phyloP scores from a whole-genome alignment of 441 rosid genomes.

The Macaranga tanarius region DNA sequence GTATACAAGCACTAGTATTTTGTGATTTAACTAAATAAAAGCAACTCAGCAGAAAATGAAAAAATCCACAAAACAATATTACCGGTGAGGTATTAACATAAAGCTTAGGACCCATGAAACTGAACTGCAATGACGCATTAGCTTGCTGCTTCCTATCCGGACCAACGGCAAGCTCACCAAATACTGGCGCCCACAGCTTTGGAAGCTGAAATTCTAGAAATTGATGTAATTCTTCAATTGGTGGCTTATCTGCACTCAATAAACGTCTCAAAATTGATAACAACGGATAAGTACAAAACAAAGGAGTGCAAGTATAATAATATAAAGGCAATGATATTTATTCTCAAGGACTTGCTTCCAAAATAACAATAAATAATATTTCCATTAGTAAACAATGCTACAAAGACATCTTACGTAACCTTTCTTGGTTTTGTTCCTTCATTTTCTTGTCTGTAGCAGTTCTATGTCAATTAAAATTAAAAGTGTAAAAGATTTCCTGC shows the following conservation, averaged over 20 bases:
- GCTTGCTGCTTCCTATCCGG: conserved; percentile 71
- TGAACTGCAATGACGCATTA: conserved; percentile 78
- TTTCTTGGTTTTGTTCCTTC: neutral
- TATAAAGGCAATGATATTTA: neutral
- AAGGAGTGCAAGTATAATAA: neutral
- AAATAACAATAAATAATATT: neutral
- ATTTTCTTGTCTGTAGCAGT: neutral
- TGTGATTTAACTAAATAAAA: neutral
- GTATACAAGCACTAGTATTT: neutral
- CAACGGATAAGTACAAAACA: neutral
- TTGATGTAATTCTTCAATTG: conserved; percentile 77
- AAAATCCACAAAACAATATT: conserved; percentile 21
- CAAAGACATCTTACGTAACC: neutral
- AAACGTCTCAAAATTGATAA: conserved; percentile 5
- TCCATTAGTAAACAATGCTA: neutral
- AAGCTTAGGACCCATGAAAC: conserved; percentile 91
- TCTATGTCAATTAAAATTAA: neutral
- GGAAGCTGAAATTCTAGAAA: conserved; percentile 97
- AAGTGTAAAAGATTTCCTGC: too few relatives aligned
- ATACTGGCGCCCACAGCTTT: conserved; percentile 94
- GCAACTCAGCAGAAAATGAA: conserved; percentile 11
- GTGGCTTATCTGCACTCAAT: conserved; percentile 73
- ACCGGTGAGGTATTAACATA: conserved; percentile 83
- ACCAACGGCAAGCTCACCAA: conserved; percentile 93
- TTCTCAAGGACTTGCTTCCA: neutral